Conservation (phyloP, 805 yeast genomes). For the Zygosaccharomyces siamensis region DNA sequence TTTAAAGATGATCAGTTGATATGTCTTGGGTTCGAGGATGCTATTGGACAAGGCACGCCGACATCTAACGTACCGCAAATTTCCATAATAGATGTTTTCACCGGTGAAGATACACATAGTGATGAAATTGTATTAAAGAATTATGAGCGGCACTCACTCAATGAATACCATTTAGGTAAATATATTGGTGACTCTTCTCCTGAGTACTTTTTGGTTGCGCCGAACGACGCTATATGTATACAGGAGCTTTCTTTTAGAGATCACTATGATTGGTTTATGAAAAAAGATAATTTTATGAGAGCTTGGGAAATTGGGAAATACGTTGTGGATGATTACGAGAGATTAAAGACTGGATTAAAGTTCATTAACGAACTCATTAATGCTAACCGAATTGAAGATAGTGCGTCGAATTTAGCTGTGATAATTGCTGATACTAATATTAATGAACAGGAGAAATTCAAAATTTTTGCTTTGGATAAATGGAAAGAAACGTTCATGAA, state of each 20-base stretch:
- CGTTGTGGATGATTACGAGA: slow-evolving; percentile 45
- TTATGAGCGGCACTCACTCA: slow-evolving; percentile 57
- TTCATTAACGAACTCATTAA: slow-evolving; percentile 40
- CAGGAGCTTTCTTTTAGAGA: slow-evolving; percentile 67
- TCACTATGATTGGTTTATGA: slow-evolving; percentile 66
- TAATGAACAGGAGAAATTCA: slow-evolving; percentile 20
- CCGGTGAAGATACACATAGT: slow-evolving; percentile 69
- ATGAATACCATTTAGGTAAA: slow-evolving; percentile 70
- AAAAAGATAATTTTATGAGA: slow-evolving; percentile 47
- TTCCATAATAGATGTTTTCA: slow-evolving; percentile 55
- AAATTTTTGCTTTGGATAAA: slow-evolving; percentile 33
- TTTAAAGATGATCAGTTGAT: slow-evolving; percentile 68
- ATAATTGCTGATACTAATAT: slow-evolving; percentile 34
- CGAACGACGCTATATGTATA: slow-evolving; percentile 76
- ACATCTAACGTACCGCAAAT: slow-evolving; percentile 65
- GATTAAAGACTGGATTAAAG: slow-evolving; percentile 59
- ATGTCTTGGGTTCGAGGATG: slow-evolving; percentile 27
- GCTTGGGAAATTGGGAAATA: slow-evolving; percentile 78
- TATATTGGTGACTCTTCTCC: slow-evolving; percentile 36
- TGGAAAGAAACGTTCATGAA: slow-evolving; percentile 65
- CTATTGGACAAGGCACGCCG: slow-evolving; percentile 38
- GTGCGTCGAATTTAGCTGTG: slow-evolving; percentile 45
- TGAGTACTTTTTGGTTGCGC: slow-evolving; percentile 66
- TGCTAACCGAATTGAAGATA: slow-evolving; percentile 49
- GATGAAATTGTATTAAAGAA: slow-evolving; percentile 70